Percentiles rank a stretch among this genome's conserved stretches.
Conservation (phyloP, 441 rosid genomes). For the Brassica balearica region DNA sequence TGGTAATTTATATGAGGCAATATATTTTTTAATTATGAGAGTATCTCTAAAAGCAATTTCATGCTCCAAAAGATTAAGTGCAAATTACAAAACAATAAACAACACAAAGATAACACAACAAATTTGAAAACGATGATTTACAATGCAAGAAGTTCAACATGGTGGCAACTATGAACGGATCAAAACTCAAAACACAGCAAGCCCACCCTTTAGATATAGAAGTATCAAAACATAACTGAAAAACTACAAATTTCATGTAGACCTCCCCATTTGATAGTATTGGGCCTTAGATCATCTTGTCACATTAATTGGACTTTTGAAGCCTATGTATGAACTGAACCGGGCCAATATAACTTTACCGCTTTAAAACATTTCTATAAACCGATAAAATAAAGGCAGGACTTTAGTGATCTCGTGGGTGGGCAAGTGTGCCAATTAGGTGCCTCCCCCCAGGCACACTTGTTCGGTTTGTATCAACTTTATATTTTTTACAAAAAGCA, state of each 20-base stretch:
- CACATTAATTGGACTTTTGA: not conserved
- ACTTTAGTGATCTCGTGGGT: not conserved
- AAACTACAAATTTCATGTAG: not conserved
- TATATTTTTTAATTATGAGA: no score
- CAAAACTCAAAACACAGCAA: conserved; percentile 19
- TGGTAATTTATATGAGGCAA: no score
- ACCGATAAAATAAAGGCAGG: not conserved
- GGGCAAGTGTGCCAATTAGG: not conserved
- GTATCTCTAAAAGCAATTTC: no score
- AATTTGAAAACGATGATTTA: not conserved
- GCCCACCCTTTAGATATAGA: not conserved
- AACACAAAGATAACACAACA: not conserved
- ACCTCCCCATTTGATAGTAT: not conserved
- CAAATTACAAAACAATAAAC: not conserved
- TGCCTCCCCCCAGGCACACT: not conserved
- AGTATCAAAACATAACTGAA: conserved; percentile 8
- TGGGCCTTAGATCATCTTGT: conserved; percentile 11
- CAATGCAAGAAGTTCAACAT: conserved; percentile 19
- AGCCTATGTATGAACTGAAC: conserved; percentile 9
- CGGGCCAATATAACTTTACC: not conserved
- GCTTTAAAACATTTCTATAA: not conserved
- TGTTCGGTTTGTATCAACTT: conserved; percentile 12
- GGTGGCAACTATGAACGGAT: not conserved
- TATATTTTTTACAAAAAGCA: not conserved
- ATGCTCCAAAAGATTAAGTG: no score